Conservation (phyloP, 2,329 filamentous ascomycete genomes). For the Cladophialophora yegresii region DNA sequence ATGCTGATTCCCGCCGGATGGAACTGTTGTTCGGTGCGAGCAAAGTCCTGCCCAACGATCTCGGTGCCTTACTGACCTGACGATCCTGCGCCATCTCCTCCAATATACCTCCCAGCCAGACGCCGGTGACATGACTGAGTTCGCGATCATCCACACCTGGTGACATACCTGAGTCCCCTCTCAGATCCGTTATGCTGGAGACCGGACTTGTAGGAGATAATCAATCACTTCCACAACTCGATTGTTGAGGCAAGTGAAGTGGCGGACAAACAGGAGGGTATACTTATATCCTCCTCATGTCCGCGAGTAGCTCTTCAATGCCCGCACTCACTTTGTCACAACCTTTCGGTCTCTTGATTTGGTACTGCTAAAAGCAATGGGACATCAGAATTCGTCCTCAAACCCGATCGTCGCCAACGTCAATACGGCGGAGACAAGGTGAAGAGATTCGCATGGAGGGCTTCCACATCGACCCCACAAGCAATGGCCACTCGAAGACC, state of each 20-base stretch:
- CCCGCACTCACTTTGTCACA: background rate
- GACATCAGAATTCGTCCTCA: background rate
- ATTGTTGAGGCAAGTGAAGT: background rate
- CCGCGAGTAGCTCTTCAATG: background rate
- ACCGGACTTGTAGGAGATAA: background rate
- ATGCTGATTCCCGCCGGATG: too few relatives aligned
- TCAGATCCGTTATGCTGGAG: background rate
- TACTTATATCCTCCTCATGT: background rate
- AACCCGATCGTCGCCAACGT: background rate
- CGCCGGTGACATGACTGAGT: background rate
- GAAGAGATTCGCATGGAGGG: background rate
- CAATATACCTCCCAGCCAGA: background rate
- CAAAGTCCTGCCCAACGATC: too few relatives aligned
- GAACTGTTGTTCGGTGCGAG: too few relatives aligned
- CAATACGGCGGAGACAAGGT: background rate
- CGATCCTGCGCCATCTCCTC: too few relatives aligned
- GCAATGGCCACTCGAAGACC: too few relatives aligned
- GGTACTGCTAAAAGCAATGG: too few relatives aligned
- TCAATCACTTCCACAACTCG: background rate
- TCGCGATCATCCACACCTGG: background rate
- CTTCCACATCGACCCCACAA: background rate
- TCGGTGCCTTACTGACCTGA: too few relatives aligned
- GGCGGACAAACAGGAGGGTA: background rate
- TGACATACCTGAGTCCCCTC: background rate
- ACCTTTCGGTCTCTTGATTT: background rate